These are phyloP conservation scores for Trematosphaeria pertusa DNA, from an alignment of 2,329 filamentous ascomycete genomes.

Conservation along the genomic window DNA sequence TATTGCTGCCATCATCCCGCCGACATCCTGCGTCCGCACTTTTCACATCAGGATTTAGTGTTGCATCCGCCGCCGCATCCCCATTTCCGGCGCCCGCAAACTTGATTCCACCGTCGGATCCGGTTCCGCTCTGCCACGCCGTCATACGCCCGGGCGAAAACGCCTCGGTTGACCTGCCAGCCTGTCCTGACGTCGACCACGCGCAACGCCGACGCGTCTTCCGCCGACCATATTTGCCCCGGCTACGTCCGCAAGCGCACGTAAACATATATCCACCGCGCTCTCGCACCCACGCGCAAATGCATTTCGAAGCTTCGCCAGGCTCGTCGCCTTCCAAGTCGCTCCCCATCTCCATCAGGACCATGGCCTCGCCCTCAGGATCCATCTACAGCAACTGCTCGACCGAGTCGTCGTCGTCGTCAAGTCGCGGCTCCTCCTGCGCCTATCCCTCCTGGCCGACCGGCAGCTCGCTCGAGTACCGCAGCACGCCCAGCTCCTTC, in stretches of 20 bases:
- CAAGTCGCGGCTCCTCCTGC: conserved; percentile 44
- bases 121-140: conserved; percentile 16
- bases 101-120: conserved; percentile 24
- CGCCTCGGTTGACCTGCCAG: conserved; percentile 39
- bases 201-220: conserved; percentile 15
- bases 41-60: conserved; percentile 13
- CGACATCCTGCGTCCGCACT: conserved; percentile 14
- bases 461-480: conserved; percentile 45
- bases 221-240: conserved; percentile 22
- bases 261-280: conserved; percentile 32
- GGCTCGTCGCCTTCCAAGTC: conserved; percentile 48
- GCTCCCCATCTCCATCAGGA: conserved; percentile 46
- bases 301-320: conserved; percentile 48
- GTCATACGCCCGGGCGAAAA: conserved; percentile 36
- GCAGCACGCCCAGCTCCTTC: conserved; percentile 48
- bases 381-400: conserved; percentile 48
- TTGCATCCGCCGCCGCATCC: conserved; percentile 14
- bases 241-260: conserved; percentile 33
- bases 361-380: conserved; percentile 44
- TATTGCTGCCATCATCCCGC: conserved; percentile 17
- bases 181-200: conserved; percentile 23
- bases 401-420: conserved; percentile 26
- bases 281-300: conserved; percentile 25
- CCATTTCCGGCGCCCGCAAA: conserved; percentile 23
- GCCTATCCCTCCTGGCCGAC: conserved; percentile 51